Base-by-base conservation (phyloP, 306 rosid species). In the Fagus sylvatica region DNA sequence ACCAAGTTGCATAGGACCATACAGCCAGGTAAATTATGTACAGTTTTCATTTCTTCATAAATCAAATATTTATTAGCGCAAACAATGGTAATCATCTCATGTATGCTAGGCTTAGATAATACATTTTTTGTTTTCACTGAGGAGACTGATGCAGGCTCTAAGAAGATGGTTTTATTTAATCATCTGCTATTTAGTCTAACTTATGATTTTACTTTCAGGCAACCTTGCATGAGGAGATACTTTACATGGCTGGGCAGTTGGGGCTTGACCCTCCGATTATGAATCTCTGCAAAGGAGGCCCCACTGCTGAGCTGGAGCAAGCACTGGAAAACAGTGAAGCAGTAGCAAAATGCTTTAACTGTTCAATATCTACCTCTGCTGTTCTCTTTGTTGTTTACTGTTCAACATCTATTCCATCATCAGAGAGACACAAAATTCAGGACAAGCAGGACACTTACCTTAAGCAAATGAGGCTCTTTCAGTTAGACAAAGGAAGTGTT, bases 1-100 rank as follows among this genome's bases (percentile, higher is more conserved):
- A 49, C 98, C 98, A 75, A 94, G 98, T 91, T 90, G 97, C 89
- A 94, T 94, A 86, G 98, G 98, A 83, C 98, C 98, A 51, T 94
- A 94, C 88, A 94, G 97, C 82, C 97, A 94, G 96, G 98, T 94
- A 79, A 83, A 57, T 73, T 6, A 28, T 39, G 9, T 37, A 4
- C 43, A 39, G 7, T 39, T 65, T 16, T 39, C 6, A 65, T 16
- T 39, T 39, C 60, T 67, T 41, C 72, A 33, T 37, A 48, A 30
- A 53, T 57, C 62, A 56, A 39, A 59, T 68, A 53, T 68, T 66
- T 66, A 53, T 68, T 71, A 53, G 34, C 48, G 53, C 10, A 74
- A 65, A 15, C 30, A 57, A 9, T 28, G 2, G 65, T 39, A 65
- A 65, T 37, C 69, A 62, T 65, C 70, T 6, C 48, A 36, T 36